These are phyloP conservation scores for Cicer yamashitae DNA, from an alignment of 306 rosid species.

Conservation along the genomic window DNA sequence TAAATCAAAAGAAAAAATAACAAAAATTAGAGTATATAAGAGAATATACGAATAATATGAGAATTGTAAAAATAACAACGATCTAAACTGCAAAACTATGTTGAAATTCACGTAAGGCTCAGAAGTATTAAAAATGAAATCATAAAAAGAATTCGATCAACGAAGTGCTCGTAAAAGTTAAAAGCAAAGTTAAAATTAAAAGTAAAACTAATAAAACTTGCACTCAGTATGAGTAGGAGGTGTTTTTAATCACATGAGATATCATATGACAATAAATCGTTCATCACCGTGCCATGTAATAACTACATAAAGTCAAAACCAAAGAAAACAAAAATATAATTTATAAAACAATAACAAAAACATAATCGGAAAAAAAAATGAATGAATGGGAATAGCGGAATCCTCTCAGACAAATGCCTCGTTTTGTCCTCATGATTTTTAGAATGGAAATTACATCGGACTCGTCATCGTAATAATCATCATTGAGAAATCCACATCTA, in stretches of 20 bases:
- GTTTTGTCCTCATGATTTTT: slow-evolving; percentile 74
- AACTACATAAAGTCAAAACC: too few species aligned
- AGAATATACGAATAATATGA: too few species aligned
- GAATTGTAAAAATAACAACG: too few species aligned
- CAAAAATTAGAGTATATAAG: too few species aligned
- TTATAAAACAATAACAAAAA: fast-evolving
- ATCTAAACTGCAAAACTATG: too few species aligned
- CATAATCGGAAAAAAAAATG: neutral
- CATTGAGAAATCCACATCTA: slow-evolving; percentile 61
- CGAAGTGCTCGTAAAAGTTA: too few species aligned
- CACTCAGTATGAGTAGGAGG: slow-evolving; percentile 26
- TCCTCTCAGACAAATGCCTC: slow-evolving; percentile 99
- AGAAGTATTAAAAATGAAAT: too few species aligned
- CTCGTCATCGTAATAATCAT: slow-evolving; percentile 88
- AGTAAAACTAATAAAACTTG: neutral
- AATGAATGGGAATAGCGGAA: slow-evolving; percentile 22
- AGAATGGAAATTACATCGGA: slow-evolving; percentile 74
- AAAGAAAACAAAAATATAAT: too few species aligned
- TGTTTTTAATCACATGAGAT: neutral
- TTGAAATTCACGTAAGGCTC: too few species aligned
- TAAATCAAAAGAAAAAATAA: too few species aligned
- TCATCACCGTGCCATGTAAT: slow-evolving; percentile 64
- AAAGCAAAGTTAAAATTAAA: too few species aligned
- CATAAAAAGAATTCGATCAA: too few species aligned
- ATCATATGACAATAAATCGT: slow-evolving; percentile 18